These are phyloP conservation scores for Fusarium verticillioides DNA, from an alignment of 2,329 filamentous ascomycete genomes.

Conservation along the genomic window DNA sequence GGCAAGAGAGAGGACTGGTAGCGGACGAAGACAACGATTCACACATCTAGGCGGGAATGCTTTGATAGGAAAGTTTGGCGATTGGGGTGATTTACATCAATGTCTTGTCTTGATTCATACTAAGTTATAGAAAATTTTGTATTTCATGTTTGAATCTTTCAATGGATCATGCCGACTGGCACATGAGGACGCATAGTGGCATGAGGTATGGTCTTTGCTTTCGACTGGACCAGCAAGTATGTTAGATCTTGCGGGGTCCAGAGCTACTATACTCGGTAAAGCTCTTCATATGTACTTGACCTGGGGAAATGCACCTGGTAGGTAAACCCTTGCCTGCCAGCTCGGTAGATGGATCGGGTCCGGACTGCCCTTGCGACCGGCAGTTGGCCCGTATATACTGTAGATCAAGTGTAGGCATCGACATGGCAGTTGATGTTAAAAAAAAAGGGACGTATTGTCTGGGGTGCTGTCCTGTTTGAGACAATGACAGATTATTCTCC, in stretches of 20 bases:
- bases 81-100: constrained; percentile 61
- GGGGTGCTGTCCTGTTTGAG: neutral
- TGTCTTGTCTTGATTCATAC: constrained; percentile 44
- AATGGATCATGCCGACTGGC: neutral
- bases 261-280: neutral
- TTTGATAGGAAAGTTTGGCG: constrained; percentile 63
- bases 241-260: neutral
- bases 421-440: neutral
- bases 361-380: neutral
- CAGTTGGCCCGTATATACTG: neutral
- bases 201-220: neutral
- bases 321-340: neutral
- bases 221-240: neutral
- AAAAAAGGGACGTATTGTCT: neutral
- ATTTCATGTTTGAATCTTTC: constrained; percentile 9
- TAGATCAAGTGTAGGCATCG: neutral
- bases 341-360: neutral
- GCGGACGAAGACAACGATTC: constrained; percentile 48
- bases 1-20: constrained; percentile 16
- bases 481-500: neutral
- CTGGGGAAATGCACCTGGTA: neutral
- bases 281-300: neutral
- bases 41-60: constrained; percentile 53
- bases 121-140: constrained; percentile 32
- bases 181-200: neutral